Base-by-base conservation (phyloP, 2,329 filamentous ascomycete genomes). In the Furcasterigmium furcatum region DNA sequence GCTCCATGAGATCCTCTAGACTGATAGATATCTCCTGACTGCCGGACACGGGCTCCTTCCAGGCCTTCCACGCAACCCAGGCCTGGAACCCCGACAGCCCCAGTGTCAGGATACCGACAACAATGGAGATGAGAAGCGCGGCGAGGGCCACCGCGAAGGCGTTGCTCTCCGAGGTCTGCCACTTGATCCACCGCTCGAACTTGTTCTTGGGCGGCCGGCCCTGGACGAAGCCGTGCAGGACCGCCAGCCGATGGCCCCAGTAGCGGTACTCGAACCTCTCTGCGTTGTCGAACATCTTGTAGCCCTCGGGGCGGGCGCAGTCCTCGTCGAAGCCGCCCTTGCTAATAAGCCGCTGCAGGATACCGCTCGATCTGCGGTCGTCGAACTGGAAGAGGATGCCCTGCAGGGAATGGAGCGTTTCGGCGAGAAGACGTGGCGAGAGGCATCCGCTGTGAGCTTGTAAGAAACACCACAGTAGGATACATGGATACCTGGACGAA, bases 81-180 rank as follows among this genome's bases (percentile, higher is more conserved):
- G 25, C 41, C 29, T 52, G 48, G 18, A 50, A 44, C 5, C 25
- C 48, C 7, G 43, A 42, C 2, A 52, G 30, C 2, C 34, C 42
- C 2, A 50, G 21, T 1, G 43, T 44, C 13, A 50, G 30, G 5
- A 43, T 25, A n/a, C 48, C 50, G 3, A 50, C 41, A 9, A 45
- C 9, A 10, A 52, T 46, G 5, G 50, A 46, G 20, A 50, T 48
- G 7, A 43, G 5, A 13, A 52, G 25, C 1, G 47, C 48, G 9
- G 25, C 35, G 5, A 52, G 43, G 2, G 50, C 50, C 29, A 50
- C 36, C 6, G 38, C 44, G 9, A 52, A 45, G 10, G 50, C 46
- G 18, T 48, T 52, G 6, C 46, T 47, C 20, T 50, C 50, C 12
- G 40, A 50, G 9, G 43, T 48, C 20, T 50, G 46, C 30, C 44